Evolutionary conservation across 106 monocot species (phyloP), one percentile per base, ranked within the genome.

Genomic region (Platanthera zijinensis): DNA sequence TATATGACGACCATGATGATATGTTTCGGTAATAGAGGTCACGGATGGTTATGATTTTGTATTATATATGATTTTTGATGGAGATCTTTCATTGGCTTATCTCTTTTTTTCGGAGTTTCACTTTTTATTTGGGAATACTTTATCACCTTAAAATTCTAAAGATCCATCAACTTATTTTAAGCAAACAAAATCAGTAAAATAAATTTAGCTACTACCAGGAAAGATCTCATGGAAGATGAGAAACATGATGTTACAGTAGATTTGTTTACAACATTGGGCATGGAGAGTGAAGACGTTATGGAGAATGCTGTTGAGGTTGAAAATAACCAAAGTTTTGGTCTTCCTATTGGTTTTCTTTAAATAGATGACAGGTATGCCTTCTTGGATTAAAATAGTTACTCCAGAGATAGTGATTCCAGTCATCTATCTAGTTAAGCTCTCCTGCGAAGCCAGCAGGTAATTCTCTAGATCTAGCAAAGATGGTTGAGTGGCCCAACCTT

Each of bases 151-250:
- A n/a, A n/a, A n/a, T n/a, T n/a, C n/a, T n/a, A n/a, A n/a, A n/a
- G n/a, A n/a, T n/a, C n/a, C n/a, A n/a, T n/a, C n/a, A n/a, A n/a
- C n/a, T n/a, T n/a, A n/a, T n/a, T n/a, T n/a, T n/a, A n/a, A n/a
- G n/a, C n/a, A n/a, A 99, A 86, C 80, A 99, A 94, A 87, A 99
- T 99, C 78, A 94, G 99, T 49, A 99, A 88, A 90, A 99, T 99
- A 50, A 99, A 99, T 79, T 92, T 99, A 82, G 99, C 99, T 74
- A 94, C 99, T 47, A 99, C 88, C 54, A 94, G 99, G 32, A 99
- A 94, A 74, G 99, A 99, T 76, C 85, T 99, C 18, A 86, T 90
- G 87, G 99, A 99, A 66, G 99, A 99, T 63, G 99, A 99, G 25
- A 99, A 94, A 49, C 92, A 85, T 79, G 99, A 99, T 74, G 82